phyloP scores from a whole-genome alignment of 768 basidiomycete species.

The Mycena galericulata region DNA sequence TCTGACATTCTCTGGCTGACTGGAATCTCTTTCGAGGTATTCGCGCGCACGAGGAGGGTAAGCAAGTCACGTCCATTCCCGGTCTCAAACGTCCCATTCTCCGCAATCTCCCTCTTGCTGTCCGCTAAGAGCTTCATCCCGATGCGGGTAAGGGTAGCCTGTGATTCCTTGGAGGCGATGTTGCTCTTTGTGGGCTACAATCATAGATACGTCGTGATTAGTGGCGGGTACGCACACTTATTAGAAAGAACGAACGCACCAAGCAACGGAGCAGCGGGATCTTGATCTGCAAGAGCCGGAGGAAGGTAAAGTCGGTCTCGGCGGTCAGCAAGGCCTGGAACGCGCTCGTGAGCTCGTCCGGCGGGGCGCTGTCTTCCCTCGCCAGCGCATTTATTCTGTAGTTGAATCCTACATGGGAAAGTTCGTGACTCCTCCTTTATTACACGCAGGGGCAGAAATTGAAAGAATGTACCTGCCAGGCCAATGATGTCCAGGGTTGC shows the following conservation, averaged over 20 bases:
- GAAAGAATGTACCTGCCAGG: too few relatives aligned
- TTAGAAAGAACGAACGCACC: constrained; percentile 31
- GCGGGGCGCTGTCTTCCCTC: background rate
- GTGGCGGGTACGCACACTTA: too few relatives aligned
- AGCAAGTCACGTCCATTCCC: constrained; percentile 61
- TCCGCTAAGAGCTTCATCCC: constrained; percentile 59
- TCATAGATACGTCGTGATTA: too few relatives aligned
- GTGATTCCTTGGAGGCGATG: constrained; percentile 28
- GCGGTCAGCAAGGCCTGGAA: constrained; percentile 55
- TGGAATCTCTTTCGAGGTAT: constrained; percentile 70
- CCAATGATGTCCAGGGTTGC: too few relatives aligned
- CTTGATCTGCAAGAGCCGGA: background rate
- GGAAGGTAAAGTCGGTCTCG: constrained; percentile 33
- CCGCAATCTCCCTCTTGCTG: constrained; percentile 56
- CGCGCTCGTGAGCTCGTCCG: constrained; percentile 56
- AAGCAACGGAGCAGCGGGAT: constrained; percentile 38
- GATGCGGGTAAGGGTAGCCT: constrained; percentile 59
- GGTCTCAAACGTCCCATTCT: constrained; percentile 45
- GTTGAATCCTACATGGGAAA: constrained; percentile 47
- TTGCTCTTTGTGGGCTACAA: constrained; percentile 40
- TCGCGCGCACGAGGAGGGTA: constrained; percentile 70
- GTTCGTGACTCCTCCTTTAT: too few relatives aligned
- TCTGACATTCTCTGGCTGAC: constrained; percentile 68
- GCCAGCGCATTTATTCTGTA: constrained; percentile 41
- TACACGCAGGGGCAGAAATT: background rate